phyloP scores from a whole-genome alignment of 192 early-diverging fungal species.

The Entomortierella parvispora region DNA sequence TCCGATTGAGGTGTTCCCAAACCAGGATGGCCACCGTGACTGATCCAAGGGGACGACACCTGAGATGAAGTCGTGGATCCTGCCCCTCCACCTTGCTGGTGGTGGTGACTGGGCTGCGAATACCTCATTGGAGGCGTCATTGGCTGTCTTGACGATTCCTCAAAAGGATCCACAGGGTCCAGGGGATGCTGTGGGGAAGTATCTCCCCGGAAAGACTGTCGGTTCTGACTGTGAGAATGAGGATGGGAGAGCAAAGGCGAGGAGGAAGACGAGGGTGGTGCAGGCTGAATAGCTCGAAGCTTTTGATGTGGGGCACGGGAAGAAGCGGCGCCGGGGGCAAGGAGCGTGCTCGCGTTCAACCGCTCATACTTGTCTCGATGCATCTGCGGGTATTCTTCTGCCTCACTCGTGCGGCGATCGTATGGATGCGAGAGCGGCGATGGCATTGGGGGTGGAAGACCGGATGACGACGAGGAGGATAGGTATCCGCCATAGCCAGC shows the following conservation, averaged over 20 bases:
- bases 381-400: conserved; percentile 13
- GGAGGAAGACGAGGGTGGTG: not conserved
- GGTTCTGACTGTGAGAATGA: not conserved
- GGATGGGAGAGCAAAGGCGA: no score
- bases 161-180: no score
- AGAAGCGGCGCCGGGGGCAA: not conserved
- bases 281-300: not conserved
- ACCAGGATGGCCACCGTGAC: not conserved
- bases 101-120: not conserved
- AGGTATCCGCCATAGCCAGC: not conserved
- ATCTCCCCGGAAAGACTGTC: no score
- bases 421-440: conserved; percentile 8
- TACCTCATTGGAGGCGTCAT: no score
- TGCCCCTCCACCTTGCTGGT: not conserved
- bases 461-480: not conserved
- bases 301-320: not conserved
- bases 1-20: conserved; percentile 2
- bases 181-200: no score
- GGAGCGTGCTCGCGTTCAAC: conserved; percentile 1
- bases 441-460: conserved; percentile 15
- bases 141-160: no score
- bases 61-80: not conserved
- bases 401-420: conserved; percentile 21
- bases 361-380: conserved; percentile 25
- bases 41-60: not conserved